phyloP scores from a whole-genome alignment of 495 filamentous ascomycete species.

The Oidiodendron maius region DNA sequence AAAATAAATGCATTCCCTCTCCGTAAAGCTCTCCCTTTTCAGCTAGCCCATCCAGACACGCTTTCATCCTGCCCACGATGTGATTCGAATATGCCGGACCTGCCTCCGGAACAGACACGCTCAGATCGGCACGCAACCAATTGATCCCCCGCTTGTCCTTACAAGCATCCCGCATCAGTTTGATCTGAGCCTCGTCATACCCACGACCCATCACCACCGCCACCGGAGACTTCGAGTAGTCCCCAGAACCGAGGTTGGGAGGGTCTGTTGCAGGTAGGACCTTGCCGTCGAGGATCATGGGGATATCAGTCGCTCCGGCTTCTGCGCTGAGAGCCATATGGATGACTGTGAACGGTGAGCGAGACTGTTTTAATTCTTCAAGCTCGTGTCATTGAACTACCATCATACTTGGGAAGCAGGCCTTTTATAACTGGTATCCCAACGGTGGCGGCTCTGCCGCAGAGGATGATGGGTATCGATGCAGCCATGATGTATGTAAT shows the following conservation, averaged over 20 bases:
- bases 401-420: conserved; percentile 30
- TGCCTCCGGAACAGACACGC: conserved; percentile 20
- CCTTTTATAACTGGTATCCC: conserved; percentile 23
- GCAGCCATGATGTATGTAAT: conserved; percentile 19
- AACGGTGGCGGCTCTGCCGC: conserved; percentile 23
- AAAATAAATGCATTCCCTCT: conserved; percentile 8
- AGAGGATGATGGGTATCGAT: conserved; percentile 25
- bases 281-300: conserved; percentile 22
- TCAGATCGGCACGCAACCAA: conserved; percentile 30
- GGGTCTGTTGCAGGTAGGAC: conserved; percentile 9
- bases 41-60: conserved; percentile 20
- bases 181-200: conserved; percentile 24
- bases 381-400: conserved; percentile 12
- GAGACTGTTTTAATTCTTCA: background rate
- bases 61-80: conserved; percentile 24
- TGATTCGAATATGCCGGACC: conserved; percentile 28
- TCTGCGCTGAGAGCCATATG: conserved; percentile 23
- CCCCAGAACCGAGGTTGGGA: conserved; percentile 23
- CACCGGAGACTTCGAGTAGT: conserved; percentile 25
- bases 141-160: conserved; percentile 15
- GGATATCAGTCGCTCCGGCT: conserved; percentile 21
- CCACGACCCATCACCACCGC: conserved; percentile 27
- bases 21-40: conserved; percentile 24
- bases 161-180: conserved; percentile 22
- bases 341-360: conserved; percentile 18